phyloP scores from a whole-genome alignment of 169 alveolate species.

The Ichthyophthirius multifiliis region DNA sequence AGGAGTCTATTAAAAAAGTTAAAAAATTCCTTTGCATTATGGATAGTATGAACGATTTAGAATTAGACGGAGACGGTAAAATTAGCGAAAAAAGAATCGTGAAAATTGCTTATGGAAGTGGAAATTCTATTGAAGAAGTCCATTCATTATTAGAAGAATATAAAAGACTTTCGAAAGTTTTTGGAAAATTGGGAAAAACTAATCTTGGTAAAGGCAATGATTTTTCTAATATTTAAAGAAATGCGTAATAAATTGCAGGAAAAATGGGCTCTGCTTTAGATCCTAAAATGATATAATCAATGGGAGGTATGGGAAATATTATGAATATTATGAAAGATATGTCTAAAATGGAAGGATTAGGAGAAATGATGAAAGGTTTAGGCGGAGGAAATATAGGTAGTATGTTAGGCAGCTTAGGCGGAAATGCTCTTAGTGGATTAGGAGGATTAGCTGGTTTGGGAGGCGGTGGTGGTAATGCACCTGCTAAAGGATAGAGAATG shows the following conservation, averaged over 20 bases:
- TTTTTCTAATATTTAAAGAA: constrained; percentile 90
- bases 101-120: constrained; percentile 96
- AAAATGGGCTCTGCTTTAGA: constrained; percentile 94
- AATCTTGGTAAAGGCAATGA: constrained; percentile 91
- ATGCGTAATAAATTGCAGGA: constrained; percentile 93
- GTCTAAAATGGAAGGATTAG: constrained; percentile 25
- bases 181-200: constrained; percentile 95
- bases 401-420: neutral
- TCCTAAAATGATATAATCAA: constrained; percentile 92
- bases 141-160: constrained; percentile 92
- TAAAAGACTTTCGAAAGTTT: constrained; percentile 95
- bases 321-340: constrained; percentile 94
- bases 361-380: neutral
- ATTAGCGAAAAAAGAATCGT: constrained; percentile 88
- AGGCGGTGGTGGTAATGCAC: too few species aligned
- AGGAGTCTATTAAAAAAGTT: constrained; percentile 95
- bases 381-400: constrained; percentile 3
- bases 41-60: constrained; percentile 97
- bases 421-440: neutral
- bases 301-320: constrained; percentile 96
- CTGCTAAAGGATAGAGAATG: too few species aligned
- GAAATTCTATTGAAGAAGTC: constrained; percentile 91
- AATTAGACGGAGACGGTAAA: constrained; percentile 92
- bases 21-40: constrained; percentile 94
- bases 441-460: neutral